A percentile compares a stretch with the other conserved stretches of the same genome.
Conservation (phyloP, 2,329 filamentous ascomycete genomes). For the Aspergillus sp. region DNA sequence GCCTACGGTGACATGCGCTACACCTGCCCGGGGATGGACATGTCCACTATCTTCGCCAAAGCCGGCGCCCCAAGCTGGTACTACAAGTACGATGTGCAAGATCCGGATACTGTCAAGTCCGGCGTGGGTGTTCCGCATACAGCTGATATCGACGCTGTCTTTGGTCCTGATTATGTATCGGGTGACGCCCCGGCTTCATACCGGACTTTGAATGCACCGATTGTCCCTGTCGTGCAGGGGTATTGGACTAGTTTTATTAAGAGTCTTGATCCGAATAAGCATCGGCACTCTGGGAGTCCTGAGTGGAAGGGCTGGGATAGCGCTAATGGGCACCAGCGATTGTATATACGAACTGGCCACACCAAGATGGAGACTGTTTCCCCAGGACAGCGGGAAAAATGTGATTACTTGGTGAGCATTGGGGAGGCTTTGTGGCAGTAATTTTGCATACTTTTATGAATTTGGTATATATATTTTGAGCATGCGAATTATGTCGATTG, state of each 20-base stretch:
- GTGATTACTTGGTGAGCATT: conserved; percentile 46
- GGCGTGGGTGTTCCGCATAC: conserved; percentile 63
- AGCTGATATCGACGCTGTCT: conserved; percentile 60
- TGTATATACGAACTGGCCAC: conserved; percentile 40
- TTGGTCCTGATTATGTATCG: conserved; percentile 52
- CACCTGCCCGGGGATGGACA: conserved; percentile 55
- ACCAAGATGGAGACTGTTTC: conserved; percentile 44
- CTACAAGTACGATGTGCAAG: conserved; percentile 64
- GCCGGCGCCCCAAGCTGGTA: conserved; percentile 48
- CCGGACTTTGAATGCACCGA: conserved; percentile 47
- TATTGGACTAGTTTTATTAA: conserved; percentile 72
- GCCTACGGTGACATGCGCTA: conserved; percentile 61
- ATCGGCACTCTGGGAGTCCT: conserved; percentile 41
- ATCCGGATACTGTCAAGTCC: conserved; percentile 44
- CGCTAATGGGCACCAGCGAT: conserved; percentile 24
- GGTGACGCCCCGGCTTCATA: conserved; percentile 51
- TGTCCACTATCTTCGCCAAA: conserved; percentile 40
- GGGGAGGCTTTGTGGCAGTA: conserved; percentile 44
- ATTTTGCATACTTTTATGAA: neutral
- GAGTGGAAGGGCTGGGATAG: conserved; percentile 46
- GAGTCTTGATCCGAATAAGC: conserved; percentile 58
- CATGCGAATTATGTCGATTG: neutral
- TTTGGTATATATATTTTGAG: neutral
- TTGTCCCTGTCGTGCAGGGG: conserved; percentile 56
- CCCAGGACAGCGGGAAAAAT: conserved; percentile 35